These are phyloP conservation scores for Prinsepia uniflora DNA, from an alignment of 306 rosid species.

Conservation along the genomic window DNA sequence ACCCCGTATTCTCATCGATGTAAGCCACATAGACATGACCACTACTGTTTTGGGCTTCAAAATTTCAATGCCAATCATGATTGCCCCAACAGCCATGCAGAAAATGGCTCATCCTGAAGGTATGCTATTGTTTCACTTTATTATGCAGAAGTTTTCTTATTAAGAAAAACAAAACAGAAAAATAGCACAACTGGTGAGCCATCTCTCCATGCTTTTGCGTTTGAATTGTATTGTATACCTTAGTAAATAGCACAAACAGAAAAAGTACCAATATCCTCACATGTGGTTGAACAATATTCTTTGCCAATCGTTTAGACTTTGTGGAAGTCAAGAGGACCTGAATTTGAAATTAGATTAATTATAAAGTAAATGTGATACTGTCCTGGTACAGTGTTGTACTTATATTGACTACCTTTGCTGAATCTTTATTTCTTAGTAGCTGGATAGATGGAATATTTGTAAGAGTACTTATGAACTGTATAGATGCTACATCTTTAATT, in stretches of 20 bases:
- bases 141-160: not conserved
- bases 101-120: constrained; percentile 96
- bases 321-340: too few relatives aligned
- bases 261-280: not conserved
- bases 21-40: constrained; percentile 71
- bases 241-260: too few relatives aligned
- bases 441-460: too few relatives aligned
- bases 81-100: constrained; percentile 86
- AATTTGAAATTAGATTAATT: too few relatives aligned
- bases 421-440: too few relatives aligned
- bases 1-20: constrained; percentile 78
- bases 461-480: too few relatives aligned
- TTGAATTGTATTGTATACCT: not conserved
- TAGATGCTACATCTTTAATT: too few relatives aligned
- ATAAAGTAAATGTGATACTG: too few relatives aligned
- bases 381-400: too few relatives aligned
- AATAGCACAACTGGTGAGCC: not conserved
- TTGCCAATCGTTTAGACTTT: too few relatives aligned
- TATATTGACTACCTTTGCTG: too few relatives aligned
- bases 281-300: too few relatives aligned
- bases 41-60: constrained; percentile 76
- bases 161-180: not conserved
- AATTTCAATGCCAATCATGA: constrained; percentile 88
- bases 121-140: constrained; percentile 26
- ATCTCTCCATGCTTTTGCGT: not conserved